Base-by-base conservation (phyloP, 345 rosid genomes). In the Syzygium oleosum region DNA sequence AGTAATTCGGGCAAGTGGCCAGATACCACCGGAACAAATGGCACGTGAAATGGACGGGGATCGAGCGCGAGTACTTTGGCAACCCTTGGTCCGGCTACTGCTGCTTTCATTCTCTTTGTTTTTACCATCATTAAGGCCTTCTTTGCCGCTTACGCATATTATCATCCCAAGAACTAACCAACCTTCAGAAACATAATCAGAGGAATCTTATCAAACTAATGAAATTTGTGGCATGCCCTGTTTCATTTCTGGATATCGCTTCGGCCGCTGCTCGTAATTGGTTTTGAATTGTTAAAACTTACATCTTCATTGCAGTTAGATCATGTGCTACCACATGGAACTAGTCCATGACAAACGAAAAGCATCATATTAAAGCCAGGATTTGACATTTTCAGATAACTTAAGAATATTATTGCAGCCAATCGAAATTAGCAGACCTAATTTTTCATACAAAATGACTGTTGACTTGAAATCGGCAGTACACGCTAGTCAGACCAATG, bases 261-360 rank as follows among this genome's bases (percentile, higher is more conserved):
- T 59, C 7, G 1, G 7, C n/a, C 0, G 1, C 34, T 61, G 6
- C 9, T 5, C 34, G 0, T 27, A 25, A n/a, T n/a, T 5, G 13
- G 27, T 41, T 41, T 15, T 61, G 12, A 17, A n/a, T 41, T 41
- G 43, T 41, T 41, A 41, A 41, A 41, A 41, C 43, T 41, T 41
- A 41, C 43, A 41, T 41, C 43, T 41, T 41, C 43, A 41, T 5
- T 41, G 43, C 6, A 41, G 2, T 41, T 41, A 41, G 43, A 41
- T 41, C 43, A 41, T 41, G 43, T 41, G 4, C 43, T 41, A 41
- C 43, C 43, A 41, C 43, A 41, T 41, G 43, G 43, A 41, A 41
- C 43, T 41, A 41, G 43, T 41, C 4, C 43, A 41, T 41, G 43
- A 1, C 43, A 41, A 5, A 41, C 43, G 43, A 41, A 41, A 5